These are phyloP conservation scores for Cyclotella kingstonii DNA, from an alignment of 108 stramenopile genomes.

Conservation along the genomic window DNA sequence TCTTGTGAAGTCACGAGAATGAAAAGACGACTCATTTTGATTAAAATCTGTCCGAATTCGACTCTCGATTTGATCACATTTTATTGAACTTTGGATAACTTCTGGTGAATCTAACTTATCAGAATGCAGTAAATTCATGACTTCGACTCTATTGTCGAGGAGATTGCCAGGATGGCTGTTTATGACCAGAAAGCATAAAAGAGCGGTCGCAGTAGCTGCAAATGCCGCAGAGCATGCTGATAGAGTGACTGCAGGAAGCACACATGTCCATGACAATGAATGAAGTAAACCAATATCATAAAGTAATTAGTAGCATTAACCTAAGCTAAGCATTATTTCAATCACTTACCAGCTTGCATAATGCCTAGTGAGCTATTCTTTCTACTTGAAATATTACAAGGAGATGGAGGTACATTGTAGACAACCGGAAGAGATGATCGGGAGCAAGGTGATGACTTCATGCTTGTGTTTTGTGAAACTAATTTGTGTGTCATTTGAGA, in stretches of 20 bases:
- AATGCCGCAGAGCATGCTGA: slow-evolving; percentile 26
- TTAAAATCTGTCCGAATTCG: too few relatives aligned
- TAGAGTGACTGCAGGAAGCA: slow-evolving; percentile 9
- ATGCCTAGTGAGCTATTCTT: slow-evolving; percentile 13
- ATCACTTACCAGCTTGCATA: slow-evolving; percentile 28
- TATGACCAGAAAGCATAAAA: slow-evolving; percentile 17
- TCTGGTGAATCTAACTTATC: not conserved
- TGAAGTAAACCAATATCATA: not conserved
- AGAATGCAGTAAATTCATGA: not conserved
- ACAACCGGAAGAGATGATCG: not conserved
- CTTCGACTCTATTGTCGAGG: not conserved
- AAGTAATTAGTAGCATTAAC: not conserved
- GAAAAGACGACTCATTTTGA: too few relatives aligned
- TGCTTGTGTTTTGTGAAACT: too few relatives aligned
- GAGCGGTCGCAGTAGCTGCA: slow-evolving; percentile 14
- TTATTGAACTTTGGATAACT: not conserved
- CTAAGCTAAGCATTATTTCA: not conserved
- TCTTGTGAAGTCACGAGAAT: too few relatives aligned
- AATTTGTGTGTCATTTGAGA: too few relatives aligned
- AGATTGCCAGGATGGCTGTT: not conserved
- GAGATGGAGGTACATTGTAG: slow-evolving; percentile 2
- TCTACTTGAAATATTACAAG: slow-evolving; percentile 9
- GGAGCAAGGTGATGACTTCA: not conserved
- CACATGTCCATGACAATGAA: not conserved
- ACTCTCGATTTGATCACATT: too few relatives aligned